These are phyloP conservation scores for Penicillium sumatraense DNA, from an alignment of 2,329 filamentous ascomycete species.

Conservation along the genomic window DNA sequence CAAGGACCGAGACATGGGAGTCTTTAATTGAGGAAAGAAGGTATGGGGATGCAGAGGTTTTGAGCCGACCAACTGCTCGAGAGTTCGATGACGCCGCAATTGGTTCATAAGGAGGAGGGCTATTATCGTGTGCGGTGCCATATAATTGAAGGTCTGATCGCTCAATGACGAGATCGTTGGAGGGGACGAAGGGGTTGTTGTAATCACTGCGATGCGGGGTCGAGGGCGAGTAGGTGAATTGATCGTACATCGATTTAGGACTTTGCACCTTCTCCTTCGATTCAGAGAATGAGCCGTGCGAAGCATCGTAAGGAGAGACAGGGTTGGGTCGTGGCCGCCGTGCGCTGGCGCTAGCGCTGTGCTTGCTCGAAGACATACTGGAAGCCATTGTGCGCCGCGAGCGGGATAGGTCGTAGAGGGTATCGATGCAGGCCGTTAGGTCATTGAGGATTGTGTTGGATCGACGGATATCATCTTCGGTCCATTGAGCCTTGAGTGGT, in stretches of 20 bases:
- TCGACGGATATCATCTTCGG: constrained; percentile 56
- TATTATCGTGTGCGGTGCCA: constrained; percentile 44
- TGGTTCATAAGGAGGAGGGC: constrained; percentile 48
- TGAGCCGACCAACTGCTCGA: constrained; percentile 45
- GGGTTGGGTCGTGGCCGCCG: constrained; percentile 32
- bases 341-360: constrained; percentile 23
- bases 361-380: constrained; percentile 40
- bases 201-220: constrained; percentile 24
- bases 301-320: constrained; percentile 34
- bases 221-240: constrained; percentile 30
- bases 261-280: constrained; percentile 30
- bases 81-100: constrained; percentile 49
- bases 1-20: constrained; percentile 44
- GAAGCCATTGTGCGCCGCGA: constrained; percentile 55
- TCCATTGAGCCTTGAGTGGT: constrained; percentile 49
- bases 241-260: constrained; percentile 29
- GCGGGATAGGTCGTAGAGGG: constrained; percentile 66
- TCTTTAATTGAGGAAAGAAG: constrained; percentile 38
- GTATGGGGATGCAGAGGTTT: constrained; percentile 40
- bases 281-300: constrained; percentile 44
- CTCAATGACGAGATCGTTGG: constrained; percentile 44
- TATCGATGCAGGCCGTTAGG: constrained; percentile 66
- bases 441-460: constrained; percentile 64
- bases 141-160: constrained; percentile 45
- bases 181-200: constrained; percentile 28